These are phyloP conservation scores for Turritis glabra DNA, from an alignment of 345 rosid genomes.

Conservation along the genomic window DNA sequence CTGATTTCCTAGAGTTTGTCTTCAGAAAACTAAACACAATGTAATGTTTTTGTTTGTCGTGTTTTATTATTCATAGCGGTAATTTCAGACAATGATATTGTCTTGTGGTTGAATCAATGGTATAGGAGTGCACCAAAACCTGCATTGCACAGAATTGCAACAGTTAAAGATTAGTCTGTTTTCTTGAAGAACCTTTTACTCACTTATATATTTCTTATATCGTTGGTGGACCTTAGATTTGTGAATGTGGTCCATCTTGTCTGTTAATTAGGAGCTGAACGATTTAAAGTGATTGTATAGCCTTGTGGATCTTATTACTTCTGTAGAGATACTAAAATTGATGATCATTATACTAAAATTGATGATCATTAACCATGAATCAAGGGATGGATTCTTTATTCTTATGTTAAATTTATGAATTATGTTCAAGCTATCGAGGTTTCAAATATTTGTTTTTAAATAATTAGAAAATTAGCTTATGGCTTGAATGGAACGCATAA, in stretches of 20 bases:
- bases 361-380: slow-evolving; percentile 22
- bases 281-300: neutral
- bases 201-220: neutral
- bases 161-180: too few species aligned
- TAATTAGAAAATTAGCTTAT: too few species aligned
- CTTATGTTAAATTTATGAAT: too few species aligned
- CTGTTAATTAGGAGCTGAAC: neutral
- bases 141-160: too few species aligned
- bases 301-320: neutral
- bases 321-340: neutral
- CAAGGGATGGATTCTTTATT: slow-evolving; percentile 97
- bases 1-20: neutral
- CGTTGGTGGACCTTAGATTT: neutral
- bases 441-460: too few species aligned
- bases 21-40: neutral
- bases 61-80: neutral
- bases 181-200: too few species aligned
- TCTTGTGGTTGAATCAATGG: too few species aligned
- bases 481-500: too few species aligned
- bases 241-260: neutral
- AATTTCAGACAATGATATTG: too few species aligned
- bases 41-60: neutral
- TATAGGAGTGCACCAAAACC: too few species aligned
- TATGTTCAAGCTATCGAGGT: too few species aligned
- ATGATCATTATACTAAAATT: neutral